A percentile compares a stretch with the other conserved stretches of the same genome.
Conservation (phyloP, 306 rosid species). For the Glycine soja region DNA sequence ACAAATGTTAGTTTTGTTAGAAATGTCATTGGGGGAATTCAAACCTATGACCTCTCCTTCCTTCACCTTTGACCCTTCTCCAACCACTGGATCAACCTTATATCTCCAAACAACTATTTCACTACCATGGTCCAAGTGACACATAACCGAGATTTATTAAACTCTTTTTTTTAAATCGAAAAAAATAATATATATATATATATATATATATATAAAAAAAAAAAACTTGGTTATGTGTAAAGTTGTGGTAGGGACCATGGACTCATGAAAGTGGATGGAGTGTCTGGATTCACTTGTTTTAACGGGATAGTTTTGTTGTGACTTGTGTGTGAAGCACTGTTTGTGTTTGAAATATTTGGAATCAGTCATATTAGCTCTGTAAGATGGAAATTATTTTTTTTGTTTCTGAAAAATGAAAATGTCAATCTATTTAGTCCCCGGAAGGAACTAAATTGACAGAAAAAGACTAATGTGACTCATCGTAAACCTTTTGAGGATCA, state of each 20-base stretch:
- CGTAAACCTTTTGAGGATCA: not conserved
- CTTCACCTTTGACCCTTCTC: too few relatives aligned
- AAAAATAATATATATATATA: too few relatives aligned
- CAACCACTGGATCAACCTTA: too few relatives aligned
- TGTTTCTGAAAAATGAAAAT: not conserved
- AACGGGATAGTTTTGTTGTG: not conserved
- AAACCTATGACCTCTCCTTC: too few relatives aligned
- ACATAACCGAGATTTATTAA: too few relatives aligned
- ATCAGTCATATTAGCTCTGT: too few relatives aligned
- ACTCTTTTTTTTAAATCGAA: not conserved
- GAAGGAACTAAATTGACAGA: not conserved
- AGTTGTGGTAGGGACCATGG: not conserved
- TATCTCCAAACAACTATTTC: too few relatives aligned
- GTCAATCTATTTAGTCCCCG: not conserved
- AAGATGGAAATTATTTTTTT: not conserved
- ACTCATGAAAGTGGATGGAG: not conserved
- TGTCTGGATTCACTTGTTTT: slow-evolving; percentile 4
- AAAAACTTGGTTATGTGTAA: not conserved
- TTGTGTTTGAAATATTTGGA: not conserved
- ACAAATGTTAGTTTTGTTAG: too few relatives aligned
- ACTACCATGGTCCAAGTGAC: too few relatives aligned
- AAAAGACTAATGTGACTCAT: not conserved
- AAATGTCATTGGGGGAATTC: too few relatives aligned
- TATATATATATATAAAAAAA: too few relatives aligned
- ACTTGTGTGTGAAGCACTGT: not conserved